Conservation (phyloP, 169 alveolate genomes). For the Babesia microti region DNA sequence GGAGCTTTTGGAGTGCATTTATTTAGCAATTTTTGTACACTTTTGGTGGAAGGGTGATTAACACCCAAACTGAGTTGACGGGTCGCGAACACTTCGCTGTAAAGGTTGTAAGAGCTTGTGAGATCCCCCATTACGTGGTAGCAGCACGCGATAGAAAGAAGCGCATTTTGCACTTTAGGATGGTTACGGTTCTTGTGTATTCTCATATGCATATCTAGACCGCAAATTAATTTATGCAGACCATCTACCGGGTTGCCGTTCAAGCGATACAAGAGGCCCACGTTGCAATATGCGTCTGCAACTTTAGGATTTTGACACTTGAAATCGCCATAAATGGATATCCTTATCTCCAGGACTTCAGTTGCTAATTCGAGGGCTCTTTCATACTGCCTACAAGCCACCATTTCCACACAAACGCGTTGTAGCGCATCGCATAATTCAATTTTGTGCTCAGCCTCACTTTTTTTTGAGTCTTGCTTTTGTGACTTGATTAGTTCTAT, state of each 20-base stretch:
- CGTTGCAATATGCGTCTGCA: conserved; percentile 69
- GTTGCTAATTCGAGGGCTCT: conserved; percentile 55
- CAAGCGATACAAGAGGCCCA: conserved; percentile 60
- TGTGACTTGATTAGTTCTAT: conserved; percentile 11
- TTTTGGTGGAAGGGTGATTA: conserved; percentile 56
- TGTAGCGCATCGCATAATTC: conserved; percentile 49
- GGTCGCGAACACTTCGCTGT: conserved; percentile 63
- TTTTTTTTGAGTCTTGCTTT: too few relatives aligned
- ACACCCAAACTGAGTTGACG: conserved; percentile 58
- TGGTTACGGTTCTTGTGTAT: conserved; percentile 58
- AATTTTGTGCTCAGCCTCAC: conserved; percentile 23
- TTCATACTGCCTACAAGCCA: conserved; percentile 46
- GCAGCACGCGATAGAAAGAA: conserved; percentile 68
- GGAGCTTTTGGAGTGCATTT: too few relatives aligned
- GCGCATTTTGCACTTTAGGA: conserved; percentile 60
- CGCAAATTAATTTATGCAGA: conserved; percentile 59
- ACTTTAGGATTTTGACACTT: conserved; percentile 49
- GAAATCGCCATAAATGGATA: conserved; percentile 57
- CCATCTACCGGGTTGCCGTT: conserved; percentile 63
- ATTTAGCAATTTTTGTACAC: conserved; percentile 49
- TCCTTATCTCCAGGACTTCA: conserved; percentile 47
- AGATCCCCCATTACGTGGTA: conserved; percentile 66
- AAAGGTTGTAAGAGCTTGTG: conserved; percentile 58
- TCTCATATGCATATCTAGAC: conserved; percentile 74
- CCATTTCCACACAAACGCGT: conserved; percentile 50